Conservation (phyloP, 2,329 filamentous ascomycete genomes). For the Aspergillus neoniger region DNA sequence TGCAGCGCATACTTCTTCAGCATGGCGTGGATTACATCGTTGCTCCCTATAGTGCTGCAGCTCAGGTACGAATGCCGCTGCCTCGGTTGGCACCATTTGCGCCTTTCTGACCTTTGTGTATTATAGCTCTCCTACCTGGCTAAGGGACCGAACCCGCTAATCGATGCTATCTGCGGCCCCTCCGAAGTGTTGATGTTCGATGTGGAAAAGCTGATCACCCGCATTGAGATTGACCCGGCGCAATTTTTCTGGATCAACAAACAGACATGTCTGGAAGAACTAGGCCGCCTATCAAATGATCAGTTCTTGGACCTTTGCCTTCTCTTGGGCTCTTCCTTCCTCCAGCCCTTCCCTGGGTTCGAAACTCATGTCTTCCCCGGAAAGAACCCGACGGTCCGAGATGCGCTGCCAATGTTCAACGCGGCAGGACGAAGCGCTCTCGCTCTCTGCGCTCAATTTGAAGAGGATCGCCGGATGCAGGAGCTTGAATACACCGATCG, state of each 20-base stretch:
- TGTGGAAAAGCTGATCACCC: constrained; percentile 71
- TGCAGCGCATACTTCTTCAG: constrained; percentile 72
- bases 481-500: constrained; percentile 78
- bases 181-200: constrained; percentile 85
- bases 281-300: constrained; percentile 65
- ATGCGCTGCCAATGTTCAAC: constrained; percentile 76
- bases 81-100: background rate
- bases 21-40: constrained; percentile 74
- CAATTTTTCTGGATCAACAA: constrained; percentile 67
- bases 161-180: constrained; percentile 77
- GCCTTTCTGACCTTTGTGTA: constrained; percentile 5
- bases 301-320: constrained; percentile 83
- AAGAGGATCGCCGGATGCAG: constrained; percentile 72
- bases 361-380: constrained; percentile 60
- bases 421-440: constrained; percentile 67
- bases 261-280: constrained; percentile 67
- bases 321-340: constrained; percentile 78
- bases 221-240: constrained; percentile 57
- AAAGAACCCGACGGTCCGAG: constrained; percentile 64
- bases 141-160: constrained; percentile 65
- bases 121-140: constrained; percentile 71
- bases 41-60: constrained; percentile 83
- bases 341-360: constrained; percentile 77
- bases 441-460: constrained; percentile 72
- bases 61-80: constrained; percentile 64